These are phyloP conservation scores for Penicillium steckii DNA, from an alignment of 495 filamentous ascomycete genomes.

Conservation along the genomic window DNA sequence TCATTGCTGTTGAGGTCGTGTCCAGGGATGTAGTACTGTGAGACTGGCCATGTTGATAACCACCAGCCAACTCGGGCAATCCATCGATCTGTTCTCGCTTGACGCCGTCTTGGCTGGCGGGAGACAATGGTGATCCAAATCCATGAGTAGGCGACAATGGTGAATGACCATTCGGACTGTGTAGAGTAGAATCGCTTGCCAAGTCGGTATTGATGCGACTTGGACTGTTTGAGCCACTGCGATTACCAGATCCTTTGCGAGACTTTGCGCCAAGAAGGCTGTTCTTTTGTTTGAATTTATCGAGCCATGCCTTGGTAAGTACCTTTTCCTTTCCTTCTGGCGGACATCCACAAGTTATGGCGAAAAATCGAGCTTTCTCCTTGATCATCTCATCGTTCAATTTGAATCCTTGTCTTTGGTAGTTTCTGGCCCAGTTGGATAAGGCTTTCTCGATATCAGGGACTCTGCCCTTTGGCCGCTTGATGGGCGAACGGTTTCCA, in stretches of 20 bases:
- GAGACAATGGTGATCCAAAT: slow-evolving; percentile 63
- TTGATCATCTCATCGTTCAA: slow-evolving; percentile 81
- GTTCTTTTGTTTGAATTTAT: slow-evolving; percentile 96
- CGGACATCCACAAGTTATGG: slow-evolving; percentile 67
- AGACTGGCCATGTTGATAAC: slow-evolving; percentile 57
- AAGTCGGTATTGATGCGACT: slow-evolving; percentile 48
- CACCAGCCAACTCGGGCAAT: slow-evolving; percentile 49
- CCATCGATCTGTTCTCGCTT: slow-evolving; percentile 50
- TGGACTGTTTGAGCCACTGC: slow-evolving; percentile 50
- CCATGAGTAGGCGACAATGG: slow-evolving; percentile 54
- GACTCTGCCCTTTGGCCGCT: slow-evolving; percentile 85
- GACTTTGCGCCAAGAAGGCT: slow-evolving; percentile 65
- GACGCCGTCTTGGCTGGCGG: slow-evolving; percentile 65
- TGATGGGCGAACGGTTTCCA: slow-evolving; percentile 82
- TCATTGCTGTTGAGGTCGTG: slow-evolving; percentile 66
- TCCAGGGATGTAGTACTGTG: slow-evolving; percentile 59
- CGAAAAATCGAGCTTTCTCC: slow-evolving; percentile 86
- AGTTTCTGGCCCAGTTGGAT: slow-evolving; percentile 81
- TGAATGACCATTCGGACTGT: slow-evolving; percentile 68
- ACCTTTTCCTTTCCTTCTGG: slow-evolving; percentile 72
- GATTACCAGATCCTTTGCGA: slow-evolving; percentile 69
- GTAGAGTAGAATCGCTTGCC: slow-evolving; percentile 53
- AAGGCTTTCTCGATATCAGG: slow-evolving; percentile 96
- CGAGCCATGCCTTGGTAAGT: slow-evolving; percentile 77
- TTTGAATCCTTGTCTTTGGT: slow-evolving; percentile 70